Conservation (phyloP, 257 asterid species). For the Gentiana straminea region DNA sequence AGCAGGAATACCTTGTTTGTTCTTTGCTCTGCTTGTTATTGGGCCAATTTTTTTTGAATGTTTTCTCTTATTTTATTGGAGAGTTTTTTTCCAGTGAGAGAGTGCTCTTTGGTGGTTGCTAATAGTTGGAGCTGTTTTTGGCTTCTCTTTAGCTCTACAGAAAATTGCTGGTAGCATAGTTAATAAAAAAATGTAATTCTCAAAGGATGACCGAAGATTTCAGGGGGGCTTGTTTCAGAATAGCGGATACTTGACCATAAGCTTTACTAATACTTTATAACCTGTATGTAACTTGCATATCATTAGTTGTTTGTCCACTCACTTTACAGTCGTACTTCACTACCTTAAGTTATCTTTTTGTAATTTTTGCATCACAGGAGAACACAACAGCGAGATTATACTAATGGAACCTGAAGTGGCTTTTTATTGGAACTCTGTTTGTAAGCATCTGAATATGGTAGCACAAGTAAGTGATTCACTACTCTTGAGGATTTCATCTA, state of each 20-base stretch:
- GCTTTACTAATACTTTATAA: neutral
- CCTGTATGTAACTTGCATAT: neutral
- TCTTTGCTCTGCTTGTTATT: neutral
- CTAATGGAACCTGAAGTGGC: conserved; percentile 88
- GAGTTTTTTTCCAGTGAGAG: too few species aligned
- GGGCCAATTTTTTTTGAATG: neutral
- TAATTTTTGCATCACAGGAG: conserved; percentile 27
- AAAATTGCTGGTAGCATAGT: too few species aligned
- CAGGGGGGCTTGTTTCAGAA: neutral
- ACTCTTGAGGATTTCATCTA: neutral
- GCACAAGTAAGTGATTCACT: conserved; percentile 61
- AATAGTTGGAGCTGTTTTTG: too few species aligned
- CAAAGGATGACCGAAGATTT: neutral
- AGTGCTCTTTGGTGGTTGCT: too few species aligned
- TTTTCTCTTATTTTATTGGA: too few species aligned
- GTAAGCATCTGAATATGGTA: conserved; percentile 61
- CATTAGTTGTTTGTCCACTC: neutral
- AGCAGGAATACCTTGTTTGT: too few species aligned
- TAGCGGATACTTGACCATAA: too few species aligned
- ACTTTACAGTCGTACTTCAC: neutral
- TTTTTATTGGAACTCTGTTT: conserved; percentile 77
- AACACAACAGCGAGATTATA: conserved; percentile 29
- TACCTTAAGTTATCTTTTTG: neutral
- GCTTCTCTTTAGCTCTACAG: too few species aligned
- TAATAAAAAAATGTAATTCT: too few species aligned